Base-by-base conservation (phyloP, 495 filamentous ascomycete genomes). In the Penicillium lividum region DNA sequence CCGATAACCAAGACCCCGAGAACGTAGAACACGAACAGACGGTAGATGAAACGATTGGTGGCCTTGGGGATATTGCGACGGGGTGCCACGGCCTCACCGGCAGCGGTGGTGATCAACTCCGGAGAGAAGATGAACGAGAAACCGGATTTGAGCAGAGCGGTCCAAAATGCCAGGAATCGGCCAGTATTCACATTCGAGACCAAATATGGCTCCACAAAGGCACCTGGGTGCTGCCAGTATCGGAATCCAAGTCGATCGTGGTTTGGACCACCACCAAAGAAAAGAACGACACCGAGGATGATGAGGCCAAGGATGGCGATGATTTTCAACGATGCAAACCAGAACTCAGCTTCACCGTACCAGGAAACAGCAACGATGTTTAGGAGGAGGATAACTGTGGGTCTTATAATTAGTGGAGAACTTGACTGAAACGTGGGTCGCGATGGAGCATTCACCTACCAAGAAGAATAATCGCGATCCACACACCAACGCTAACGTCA, bases 31-130 rank as follows among this genome's bases (percentile, higher is more conserved):
- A 92, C 81, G 56, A 87, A 70, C 57, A 96, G 88, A 62, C 91
- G 89, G 80, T 88, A 91, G 73, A 96, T 92, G 53, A 90, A 89
- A 49, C 90, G 85, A 50, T 86, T 88, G 11, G 87, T 86, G 9
- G 92, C 92, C 63, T 83, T 82, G 44, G 91, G 91, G 52, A 96
- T 86, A 44, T 89, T 87, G 65, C 84, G 85, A 51, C 86, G 78
- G 1, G 92, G 92, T 60, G 90, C 88, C 22, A 80, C 81, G 29
- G 89, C 85, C 73, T 96, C 91, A 61, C 90, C 90, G 27, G 89
- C 91, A 3, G 92, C 89, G 15, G 93, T 84, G 61, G 84, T 87
- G 53, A 90, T 84, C 60, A 89, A 76, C 67, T 93, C 89, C 1
- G 88, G 89, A 3, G 86, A 86, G 72, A 85, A 82, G 16, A 83